Conservation (phyloP, 257 asterid genomes). For the Nicotiana otophora region DNA sequence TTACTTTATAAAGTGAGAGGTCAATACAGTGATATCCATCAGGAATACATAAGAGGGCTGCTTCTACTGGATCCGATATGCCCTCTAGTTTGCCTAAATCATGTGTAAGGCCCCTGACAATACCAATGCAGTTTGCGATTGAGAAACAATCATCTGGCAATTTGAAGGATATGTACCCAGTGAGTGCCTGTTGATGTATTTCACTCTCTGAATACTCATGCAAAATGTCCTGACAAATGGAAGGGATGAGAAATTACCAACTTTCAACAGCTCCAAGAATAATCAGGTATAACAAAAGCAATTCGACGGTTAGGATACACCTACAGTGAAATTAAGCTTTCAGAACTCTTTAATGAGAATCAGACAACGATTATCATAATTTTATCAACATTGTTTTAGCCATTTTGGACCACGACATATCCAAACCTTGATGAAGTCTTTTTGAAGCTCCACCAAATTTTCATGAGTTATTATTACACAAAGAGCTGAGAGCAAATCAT, state of each 20-base stretch:
- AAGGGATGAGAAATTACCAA: slow-evolving; percentile 1
- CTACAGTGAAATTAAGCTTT: background rate
- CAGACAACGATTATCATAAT: background rate
- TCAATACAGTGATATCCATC: slow-evolving; percentile 78
- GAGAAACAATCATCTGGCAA: slow-evolving; percentile 67
- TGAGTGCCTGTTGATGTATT: slow-evolving; percentile 37
- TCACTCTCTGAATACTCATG: slow-evolving; percentile 19
- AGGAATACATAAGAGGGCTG: slow-evolving; percentile 63
- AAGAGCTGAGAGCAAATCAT: background rate
- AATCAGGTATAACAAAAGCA: background rate
- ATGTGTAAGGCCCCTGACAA: slow-evolving; percentile 55
- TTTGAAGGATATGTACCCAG: slow-evolving; percentile 60
- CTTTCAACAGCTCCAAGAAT: background rate
- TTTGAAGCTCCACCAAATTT: background rate
- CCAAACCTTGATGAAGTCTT: background rate
- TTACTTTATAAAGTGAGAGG: slow-evolving; percentile 76
- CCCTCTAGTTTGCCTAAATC: slow-evolving; percentile 41
- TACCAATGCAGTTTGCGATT: slow-evolving; percentile 63
- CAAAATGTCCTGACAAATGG: slow-evolving; percentile 46
- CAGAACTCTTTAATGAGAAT: background rate
- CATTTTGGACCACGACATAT: background rate
- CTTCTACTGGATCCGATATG: slow-evolving; percentile 42
- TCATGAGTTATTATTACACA: background rate
- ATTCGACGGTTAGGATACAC: background rate
- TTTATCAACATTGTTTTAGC: background rate